phyloP scores from a whole-genome alignment of 1,284 basidiomycete genomes.

The Papiliotrema laurentii region DNA sequence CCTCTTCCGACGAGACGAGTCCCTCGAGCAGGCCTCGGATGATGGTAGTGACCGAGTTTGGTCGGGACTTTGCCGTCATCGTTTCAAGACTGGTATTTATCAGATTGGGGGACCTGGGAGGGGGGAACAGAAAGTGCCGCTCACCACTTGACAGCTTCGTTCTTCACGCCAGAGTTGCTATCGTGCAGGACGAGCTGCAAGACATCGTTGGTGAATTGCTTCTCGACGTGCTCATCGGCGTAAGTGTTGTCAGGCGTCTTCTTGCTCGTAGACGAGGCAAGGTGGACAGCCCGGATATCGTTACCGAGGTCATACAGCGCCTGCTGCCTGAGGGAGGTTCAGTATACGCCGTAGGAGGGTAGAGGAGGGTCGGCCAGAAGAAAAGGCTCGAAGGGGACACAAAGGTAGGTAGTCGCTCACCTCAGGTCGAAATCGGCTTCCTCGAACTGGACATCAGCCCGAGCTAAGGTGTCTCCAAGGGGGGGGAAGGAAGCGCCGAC shows the following conservation, averaged over 20 bases:
- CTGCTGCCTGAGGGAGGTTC: conserved; percentile 53
- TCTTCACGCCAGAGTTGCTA: conserved; percentile 96
- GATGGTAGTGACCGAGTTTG: conserved; percentile 75
- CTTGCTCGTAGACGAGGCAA: conserved; percentile 33
- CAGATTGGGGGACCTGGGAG: background rate
- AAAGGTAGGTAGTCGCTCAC: background rate
- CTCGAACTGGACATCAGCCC: conserved; percentile 1
- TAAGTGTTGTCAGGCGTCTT: conserved; percentile 12
- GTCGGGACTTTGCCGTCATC: conserved; percentile 33
- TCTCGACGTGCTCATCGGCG: conserved; percentile 76
- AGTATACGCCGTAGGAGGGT: background rate
- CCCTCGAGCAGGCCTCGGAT: conserved; percentile 58
- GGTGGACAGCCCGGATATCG: conserved; percentile 63
- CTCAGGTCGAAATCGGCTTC: background rate
- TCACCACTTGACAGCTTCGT: conserved; percentile 91
- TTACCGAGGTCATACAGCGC: conserved; percentile 85
- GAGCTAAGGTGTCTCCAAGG: background rate
- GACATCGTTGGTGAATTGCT: conserved; percentile 72
- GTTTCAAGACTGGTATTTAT: conserved; percentile 26
- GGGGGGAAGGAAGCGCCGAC: background rate
- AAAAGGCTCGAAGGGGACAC: background rate
- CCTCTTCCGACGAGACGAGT: conserved; percentile 33
- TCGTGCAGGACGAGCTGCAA: conserved; percentile 81
- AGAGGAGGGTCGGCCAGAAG: background rate
- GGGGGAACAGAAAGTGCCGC: background rate